Percentiles rank a stretch among this genome's conserved stretches.
Evolutionary conservation across 1,284 basidiomycete genomes (phyloP).

Genomic region (Sporisorium exsertum): DNA sequence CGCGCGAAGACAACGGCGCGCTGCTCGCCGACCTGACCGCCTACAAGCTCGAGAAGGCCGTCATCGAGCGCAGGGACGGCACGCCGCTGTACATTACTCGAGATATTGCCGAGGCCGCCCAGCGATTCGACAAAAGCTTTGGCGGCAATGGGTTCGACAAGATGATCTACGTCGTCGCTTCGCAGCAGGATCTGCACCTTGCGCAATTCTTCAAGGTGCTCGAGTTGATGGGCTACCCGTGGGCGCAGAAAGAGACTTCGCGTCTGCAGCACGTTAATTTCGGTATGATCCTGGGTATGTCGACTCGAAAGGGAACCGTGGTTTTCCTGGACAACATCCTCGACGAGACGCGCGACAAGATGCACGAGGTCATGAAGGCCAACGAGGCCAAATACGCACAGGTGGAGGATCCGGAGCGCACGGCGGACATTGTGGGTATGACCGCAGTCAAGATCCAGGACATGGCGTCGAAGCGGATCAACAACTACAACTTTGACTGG

Average conservation of each 20-base stretch:
- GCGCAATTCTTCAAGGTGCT: conserved; percentile 95
- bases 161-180: conserved; percentile 94
- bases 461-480: conserved; percentile 95
- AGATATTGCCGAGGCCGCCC: conserved; percentile 92
- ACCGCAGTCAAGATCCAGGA: conserved; percentile 99
- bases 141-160: conserved; percentile 80
- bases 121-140: conserved; percentile 78
- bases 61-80: conserved; percentile 94
- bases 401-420: conserved; percentile 86
- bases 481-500: conserved; percentile 97
- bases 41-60: conserved; percentile 80
- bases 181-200: conserved; percentile 94
- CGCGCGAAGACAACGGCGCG: conserved; percentile 65
- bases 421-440: conserved; percentile 88
- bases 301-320: conserved; percentile 93
- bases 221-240: conserved; percentile 87
- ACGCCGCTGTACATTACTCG: conserved; percentile 98
- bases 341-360: conserved; percentile 86
- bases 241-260: conserved; percentile 75
- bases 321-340: conserved; percentile 96
- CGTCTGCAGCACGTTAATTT: conserved; percentile 90
- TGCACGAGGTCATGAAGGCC: conserved; percentile 96
- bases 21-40: conserved; percentile 60
- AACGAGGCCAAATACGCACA: conserved; percentile 93
- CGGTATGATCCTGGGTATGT: conserved; percentile 93